These are phyloP conservation scores for Oidiodendron maius DNA, from an alignment of 495 filamentous ascomycete species.

Conservation along the genomic window DNA sequence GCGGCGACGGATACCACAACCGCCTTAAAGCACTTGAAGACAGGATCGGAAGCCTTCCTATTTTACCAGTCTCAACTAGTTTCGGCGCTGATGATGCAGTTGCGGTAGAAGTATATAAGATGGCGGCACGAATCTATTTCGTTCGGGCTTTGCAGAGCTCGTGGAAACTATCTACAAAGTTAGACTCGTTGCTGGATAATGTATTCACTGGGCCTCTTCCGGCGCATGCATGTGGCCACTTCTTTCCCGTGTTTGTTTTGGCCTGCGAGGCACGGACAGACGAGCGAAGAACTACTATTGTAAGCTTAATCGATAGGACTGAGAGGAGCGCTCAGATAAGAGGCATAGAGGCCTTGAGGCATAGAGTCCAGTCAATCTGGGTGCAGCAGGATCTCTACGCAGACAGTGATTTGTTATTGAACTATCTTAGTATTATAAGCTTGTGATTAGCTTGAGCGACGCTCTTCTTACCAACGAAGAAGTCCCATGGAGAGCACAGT, in stretches of 20 bases:
- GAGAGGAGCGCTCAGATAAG: slow-evolving; percentile 9
- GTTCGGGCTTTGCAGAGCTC: slow-evolving; percentile 18
- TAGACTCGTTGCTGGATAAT: slow-evolving; percentile 13
- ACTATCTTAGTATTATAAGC: slow-evolving; percentile 13
- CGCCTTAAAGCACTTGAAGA: slow-evolving; percentile 17
- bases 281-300: slow-evolving; percentile 15
- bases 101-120: slow-evolving; percentile 14
- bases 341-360: slow-evolving; percentile 13
- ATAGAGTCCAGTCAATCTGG: slow-evolving; percentile 18
- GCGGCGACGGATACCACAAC: slow-evolving; percentile 11
- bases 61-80: slow-evolving; percentile 2
- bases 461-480: too few species aligned
- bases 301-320: slow-evolving; percentile 20
- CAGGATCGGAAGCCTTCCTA: slow-evolving; percentile 13
- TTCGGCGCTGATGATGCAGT: slow-evolving; percentile 6
- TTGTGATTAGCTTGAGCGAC: slow-evolving; percentile 12
- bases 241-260: slow-evolving; percentile 23
- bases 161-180: slow-evolving; percentile 3
- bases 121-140: slow-evolving; percentile 18
- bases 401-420: slow-evolving; percentile 15
- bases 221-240: slow-evolving; percentile 10
- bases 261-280: slow-evolving; percentile 23
- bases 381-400: slow-evolving; percentile 22
- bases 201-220: slow-evolving; percentile 7
- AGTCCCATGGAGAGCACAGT: too few species aligned